These are phyloP conservation scores for Chaetoceros muelleri DNA, from an alignment of 108 stramenopile species.

Conservation along the genomic window DNA sequence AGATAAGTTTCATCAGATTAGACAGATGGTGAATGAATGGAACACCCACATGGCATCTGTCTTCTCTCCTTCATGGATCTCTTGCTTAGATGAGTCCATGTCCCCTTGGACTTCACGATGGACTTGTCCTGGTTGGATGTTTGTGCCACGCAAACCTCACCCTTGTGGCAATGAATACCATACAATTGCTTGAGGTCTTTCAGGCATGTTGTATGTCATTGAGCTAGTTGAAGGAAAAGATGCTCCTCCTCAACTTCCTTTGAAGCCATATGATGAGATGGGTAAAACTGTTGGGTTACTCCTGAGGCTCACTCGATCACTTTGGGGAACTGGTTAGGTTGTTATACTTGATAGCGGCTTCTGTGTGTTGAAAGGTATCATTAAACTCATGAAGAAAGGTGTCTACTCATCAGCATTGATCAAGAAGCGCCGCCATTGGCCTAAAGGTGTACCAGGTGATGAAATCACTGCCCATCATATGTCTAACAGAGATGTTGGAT, in stretches of 20 bases:
- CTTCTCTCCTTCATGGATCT: constrained; percentile 14
- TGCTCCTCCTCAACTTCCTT: constrained; percentile 3
- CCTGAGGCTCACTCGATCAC: constrained; percentile 11
- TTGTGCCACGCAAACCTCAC: constrained; percentile 23
- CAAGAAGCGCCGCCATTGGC: constrained; percentile 24
- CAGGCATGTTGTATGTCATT: constrained; percentile 13
- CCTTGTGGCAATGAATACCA: constrained; percentile 28
- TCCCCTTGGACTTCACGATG: constrained; percentile 18
- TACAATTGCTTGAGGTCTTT: constrained; percentile 12
- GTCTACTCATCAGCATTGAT: constrained; percentile 23
- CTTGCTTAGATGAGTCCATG: too few species aligned
- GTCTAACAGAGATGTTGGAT: constrained; percentile 2
- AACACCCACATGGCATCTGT: constrained; percentile 12
- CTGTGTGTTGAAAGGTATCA: constrained; percentile 18
- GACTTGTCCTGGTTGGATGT: too few species aligned
- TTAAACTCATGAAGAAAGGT: constrained; percentile 14
- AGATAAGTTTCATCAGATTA: constrained; percentile 17
- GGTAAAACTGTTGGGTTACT: constrained; percentile 18
- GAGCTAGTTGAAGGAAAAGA: constrained; percentile 24
- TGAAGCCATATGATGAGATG: not conserved
- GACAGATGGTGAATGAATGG: constrained; percentile 16
- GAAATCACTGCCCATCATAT: constrained; percentile 9
- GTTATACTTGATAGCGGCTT: too few species aligned
- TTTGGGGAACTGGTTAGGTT: constrained; percentile 12
- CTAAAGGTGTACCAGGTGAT: constrained; percentile 13